Evolutionary conservation across 2,329 filamentous ascomycete species (phyloP).

Genomic region (Torrubiella hemipterigena): DNA sequence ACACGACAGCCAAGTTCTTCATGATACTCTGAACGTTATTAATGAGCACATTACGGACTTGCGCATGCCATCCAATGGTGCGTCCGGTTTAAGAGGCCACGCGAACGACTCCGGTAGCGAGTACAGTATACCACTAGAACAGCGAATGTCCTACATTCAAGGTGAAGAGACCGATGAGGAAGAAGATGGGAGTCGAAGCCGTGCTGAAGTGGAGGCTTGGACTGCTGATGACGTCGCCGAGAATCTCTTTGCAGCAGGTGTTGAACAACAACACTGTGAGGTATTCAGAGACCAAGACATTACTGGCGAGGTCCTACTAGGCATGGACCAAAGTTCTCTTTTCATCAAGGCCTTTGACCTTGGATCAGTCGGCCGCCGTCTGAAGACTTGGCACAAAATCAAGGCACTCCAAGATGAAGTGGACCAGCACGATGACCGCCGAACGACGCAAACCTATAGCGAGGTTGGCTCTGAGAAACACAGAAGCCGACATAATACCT

Average conservation of each 20-base stretch:
- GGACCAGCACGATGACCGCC: conserved; percentile 36
- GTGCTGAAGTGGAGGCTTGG: conserved; percentile 69
- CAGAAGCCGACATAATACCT: conserved; percentile 45
- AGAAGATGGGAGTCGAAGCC: conserved; percentile 59
- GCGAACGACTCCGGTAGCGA: conserved; percentile 76
- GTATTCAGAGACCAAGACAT: conserved; percentile 96
- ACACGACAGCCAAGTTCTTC: conserved; percentile 62
- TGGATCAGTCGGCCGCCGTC: conserved; percentile 74
- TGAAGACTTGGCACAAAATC: conserved; percentile 97
- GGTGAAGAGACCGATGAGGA: conserved; percentile 94
- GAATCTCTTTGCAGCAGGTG: conserved; percentile 72
- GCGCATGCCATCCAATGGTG: conserved; percentile 40
- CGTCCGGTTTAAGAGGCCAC: conserved; percentile 29
- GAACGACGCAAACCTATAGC: conserved; percentile 45
- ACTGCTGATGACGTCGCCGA: conserved; percentile 72
- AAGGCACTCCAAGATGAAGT: conserved; percentile 85
- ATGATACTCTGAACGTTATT: conserved; percentile 90
- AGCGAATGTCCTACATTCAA: conserved; percentile 80
- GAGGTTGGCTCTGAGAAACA: conserved; percentile 44
- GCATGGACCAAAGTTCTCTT: conserved; percentile 89
- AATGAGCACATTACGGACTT: conserved; percentile 94
- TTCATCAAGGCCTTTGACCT: conserved; percentile 94
- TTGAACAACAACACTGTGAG: conserved; percentile 83
- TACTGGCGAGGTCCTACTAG: conserved; percentile 79
- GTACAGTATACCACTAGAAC: conserved; percentile 69